phyloP scores from a whole-genome alignment of 768 basidiomycete species.

The Tricholoma hemisulphureum region DNA sequence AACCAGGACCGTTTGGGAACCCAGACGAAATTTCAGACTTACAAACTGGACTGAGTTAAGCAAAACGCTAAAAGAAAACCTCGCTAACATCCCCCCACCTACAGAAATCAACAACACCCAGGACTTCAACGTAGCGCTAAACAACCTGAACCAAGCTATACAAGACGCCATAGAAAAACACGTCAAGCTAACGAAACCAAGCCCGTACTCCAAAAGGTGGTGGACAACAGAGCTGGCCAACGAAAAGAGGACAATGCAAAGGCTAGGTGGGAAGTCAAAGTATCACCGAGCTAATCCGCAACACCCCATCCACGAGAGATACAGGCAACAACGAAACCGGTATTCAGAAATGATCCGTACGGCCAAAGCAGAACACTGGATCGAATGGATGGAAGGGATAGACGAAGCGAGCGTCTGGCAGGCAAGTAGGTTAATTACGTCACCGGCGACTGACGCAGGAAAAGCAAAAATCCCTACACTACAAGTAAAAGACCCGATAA shows the following conservation, averaged over 20 bases:
- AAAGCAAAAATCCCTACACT: too few relatives aligned
- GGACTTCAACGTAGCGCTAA: too few relatives aligned
- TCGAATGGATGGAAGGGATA: too few relatives aligned
- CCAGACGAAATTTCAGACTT: constrained; percentile 9
- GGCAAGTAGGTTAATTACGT: too few relatives aligned
- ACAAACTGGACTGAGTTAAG: not conserved
- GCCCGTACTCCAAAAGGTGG: constrained; percentile 17
- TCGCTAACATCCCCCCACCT: too few relatives aligned
- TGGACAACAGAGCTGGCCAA: constrained; percentile 13
- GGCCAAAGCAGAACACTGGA: too few relatives aligned
- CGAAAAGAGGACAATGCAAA: not conserved
- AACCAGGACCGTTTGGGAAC: constrained; percentile 15
- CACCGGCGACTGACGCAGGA: too few relatives aligned
- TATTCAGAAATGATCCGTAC: too few relatives aligned
- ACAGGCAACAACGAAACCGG: not conserved
- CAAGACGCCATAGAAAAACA: not conserved
- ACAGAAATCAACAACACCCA: too few relatives aligned
- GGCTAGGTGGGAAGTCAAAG: not conserved
- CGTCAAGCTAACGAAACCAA: constrained; percentile 2
- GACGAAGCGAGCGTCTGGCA: too few relatives aligned
- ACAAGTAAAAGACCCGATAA: too few relatives aligned
- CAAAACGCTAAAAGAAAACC: not conserved
- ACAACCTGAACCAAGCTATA: not conserved
- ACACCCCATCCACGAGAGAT: not conserved
- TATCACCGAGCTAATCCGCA: too few relatives aligned